Conservation (phyloP, 2,329 filamentous ascomycete genomes). For the Colletotrichum sp. region DNA sequence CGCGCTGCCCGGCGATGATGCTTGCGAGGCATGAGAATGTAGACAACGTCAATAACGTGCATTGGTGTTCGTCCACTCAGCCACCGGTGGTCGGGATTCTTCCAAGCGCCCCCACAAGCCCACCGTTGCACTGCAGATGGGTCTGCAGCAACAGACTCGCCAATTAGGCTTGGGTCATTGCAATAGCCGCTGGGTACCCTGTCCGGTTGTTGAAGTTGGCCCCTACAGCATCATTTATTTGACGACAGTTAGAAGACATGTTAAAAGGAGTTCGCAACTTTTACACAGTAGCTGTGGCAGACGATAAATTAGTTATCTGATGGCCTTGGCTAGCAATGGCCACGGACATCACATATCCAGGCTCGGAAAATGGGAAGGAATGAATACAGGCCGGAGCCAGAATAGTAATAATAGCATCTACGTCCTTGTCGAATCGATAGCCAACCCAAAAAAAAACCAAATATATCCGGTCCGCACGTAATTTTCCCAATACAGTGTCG, state of each 20-base stretch:
- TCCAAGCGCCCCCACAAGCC: not conserved
- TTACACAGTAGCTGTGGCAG: not conserved
- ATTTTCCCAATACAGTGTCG: not conserved
- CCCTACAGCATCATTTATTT: not conserved
- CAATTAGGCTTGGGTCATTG: not conserved
- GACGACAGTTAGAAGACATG: not conserved
- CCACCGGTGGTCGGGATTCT: not conserved
- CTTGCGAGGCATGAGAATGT: not conserved
- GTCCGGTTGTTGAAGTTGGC: not conserved
- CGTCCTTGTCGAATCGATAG: conserved; percentile 2
- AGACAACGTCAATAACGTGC: not conserved
- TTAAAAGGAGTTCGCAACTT: not conserved
- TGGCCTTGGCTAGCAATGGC: not conserved
- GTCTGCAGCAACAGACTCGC: not conserved
- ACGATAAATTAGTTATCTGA: not conserved
- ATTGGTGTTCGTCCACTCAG: not conserved
- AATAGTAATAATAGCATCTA: conserved; percentile 19
- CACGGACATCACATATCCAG: not conserved
- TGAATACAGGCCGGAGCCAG: conserved; percentile 3
- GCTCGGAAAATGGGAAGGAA: not conserved
- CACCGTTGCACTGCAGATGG: not conserved
- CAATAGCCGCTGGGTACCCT: not conserved
- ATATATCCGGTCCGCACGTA: not conserved
- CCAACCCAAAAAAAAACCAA: conserved; percentile 11
- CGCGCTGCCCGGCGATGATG: not conserved